Percentiles rank a stretch among this genome's conserved stretches.
phyloP scores from a whole-genome alignment of 164 flowering plant genomes.

The Chimonanthus salicifolius region DNA sequence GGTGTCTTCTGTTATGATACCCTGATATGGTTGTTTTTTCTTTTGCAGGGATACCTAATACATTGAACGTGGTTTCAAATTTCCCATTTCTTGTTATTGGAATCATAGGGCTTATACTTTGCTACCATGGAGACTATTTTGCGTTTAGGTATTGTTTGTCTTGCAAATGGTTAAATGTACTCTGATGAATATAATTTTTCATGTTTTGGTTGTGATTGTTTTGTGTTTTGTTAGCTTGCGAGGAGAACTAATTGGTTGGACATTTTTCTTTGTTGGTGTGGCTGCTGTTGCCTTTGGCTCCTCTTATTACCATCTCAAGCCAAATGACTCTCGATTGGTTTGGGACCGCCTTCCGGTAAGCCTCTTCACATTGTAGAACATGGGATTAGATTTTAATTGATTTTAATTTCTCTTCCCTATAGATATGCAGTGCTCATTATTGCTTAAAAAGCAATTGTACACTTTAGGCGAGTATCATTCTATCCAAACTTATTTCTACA shows the following conservation, averaged over 20 bases:
- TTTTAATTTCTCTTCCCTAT: neutral
- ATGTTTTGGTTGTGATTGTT: neutral
- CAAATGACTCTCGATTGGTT: conserved; percentile 83
- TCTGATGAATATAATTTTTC: neutral
- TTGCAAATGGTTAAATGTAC: neutral
- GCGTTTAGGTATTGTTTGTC: conserved; percentile 48
- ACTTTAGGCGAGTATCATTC: too few relatives aligned
- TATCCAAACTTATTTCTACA: too few relatives aligned
- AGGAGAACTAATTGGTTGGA: conserved; percentile 92
- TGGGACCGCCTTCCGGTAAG: conserved; percentile 97
- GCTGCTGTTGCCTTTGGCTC: conserved; percentile 93
- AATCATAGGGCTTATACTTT: conserved; percentile 70
- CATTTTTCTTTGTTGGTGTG: conserved; percentile 74
- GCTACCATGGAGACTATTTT: conserved; percentile 59
- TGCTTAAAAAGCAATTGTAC: neutral
- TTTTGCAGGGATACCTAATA: conserved; percentile 87
- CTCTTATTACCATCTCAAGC: conserved; percentile 83
- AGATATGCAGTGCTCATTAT: neutral
- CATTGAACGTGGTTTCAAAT: conserved; percentile 80
- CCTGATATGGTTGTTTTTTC: neutral
- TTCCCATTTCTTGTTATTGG: conserved; percentile 84
- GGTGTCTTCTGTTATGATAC: neutral
- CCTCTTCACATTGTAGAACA: neutral
- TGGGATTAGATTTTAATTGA: neutral
- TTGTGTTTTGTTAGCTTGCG: conserved; percentile 39